These are phyloP conservation scores for Cystobasidium sp. DNA, from an alignment of 1,284 basidiomycete genomes.

Conservation along the genomic window DNA sequence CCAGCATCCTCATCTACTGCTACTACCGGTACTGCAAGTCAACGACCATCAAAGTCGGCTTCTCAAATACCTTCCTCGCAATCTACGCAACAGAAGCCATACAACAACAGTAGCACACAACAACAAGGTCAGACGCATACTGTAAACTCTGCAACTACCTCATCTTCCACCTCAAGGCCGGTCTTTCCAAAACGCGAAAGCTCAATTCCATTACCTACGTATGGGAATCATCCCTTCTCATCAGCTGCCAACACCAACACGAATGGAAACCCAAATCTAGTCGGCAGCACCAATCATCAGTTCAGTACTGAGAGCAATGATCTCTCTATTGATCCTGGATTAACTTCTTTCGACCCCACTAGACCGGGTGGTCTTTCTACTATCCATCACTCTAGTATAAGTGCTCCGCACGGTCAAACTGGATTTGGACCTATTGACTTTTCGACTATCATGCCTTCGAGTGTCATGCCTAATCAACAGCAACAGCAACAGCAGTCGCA, in stretches of 20 bases:
- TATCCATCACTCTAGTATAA: not conserved
- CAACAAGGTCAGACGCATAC: not conserved
- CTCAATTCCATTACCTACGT: constrained; percentile 8
- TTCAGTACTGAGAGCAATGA: not conserved
- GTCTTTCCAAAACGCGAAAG: constrained; percentile 19
- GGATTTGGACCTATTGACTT: constrained; percentile 16
- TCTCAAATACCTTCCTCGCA: not conserved
- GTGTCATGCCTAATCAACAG: constrained; percentile 5
- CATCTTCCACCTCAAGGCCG: not conserved
- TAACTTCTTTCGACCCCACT: constrained; percentile 18
- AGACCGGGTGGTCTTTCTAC: constrained; percentile 13
- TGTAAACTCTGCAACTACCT: not conserved
- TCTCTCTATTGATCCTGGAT: constrained; percentile 24
- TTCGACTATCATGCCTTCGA: constrained; percentile 10
- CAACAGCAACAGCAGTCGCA: constrained; percentile 9
- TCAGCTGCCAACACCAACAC: not conserved
- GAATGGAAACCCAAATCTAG: too few relatives aligned
- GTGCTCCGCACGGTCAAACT: not conserved
- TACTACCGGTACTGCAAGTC: not conserved
- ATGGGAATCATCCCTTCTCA: constrained; percentile 22
- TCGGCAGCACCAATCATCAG: too few relatives aligned
- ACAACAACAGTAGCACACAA: not conserved
- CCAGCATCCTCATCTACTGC: not conserved
- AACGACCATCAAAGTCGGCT: constrained; percentile 4
- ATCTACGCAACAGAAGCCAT: too few relatives aligned